phyloP scores from a whole-genome alignment of 768 basidiomycete genomes.

The Calocybe gangraenosa region DNA sequence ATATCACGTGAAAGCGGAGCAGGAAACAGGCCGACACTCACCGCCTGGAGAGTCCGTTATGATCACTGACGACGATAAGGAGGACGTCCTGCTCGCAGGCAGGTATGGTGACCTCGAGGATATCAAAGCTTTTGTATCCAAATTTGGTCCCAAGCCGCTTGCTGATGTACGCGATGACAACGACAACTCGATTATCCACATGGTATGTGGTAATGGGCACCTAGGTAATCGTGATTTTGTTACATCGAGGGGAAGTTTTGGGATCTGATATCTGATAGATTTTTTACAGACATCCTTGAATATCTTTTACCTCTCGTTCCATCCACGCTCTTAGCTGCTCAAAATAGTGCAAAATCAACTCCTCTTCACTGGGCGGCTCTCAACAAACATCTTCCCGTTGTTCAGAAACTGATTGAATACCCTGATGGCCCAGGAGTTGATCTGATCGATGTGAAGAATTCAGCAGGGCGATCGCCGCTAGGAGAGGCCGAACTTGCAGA shows the following conservation, averaged over 20 bases:
- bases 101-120: conserved; percentile 89
- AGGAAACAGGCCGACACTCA: too few species aligned
- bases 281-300: conserved; percentile 63
- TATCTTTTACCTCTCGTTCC: conserved; percentile 63
- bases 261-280: conserved; percentile 44
- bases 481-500: conserved; percentile 76
- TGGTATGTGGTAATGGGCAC: conserved; percentile 89
- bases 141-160: conserved; percentile 50
- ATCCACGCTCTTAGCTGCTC: conserved; percentile 50
- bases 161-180: conserved; percentile 61
- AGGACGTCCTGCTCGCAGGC: conserved; percentile 78
- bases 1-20: too few species aligned
- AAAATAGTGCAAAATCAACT: conserved; percentile 74
- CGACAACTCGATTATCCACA: conserved; percentile 79
- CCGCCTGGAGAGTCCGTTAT: neutral
- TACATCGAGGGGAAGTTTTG: conserved; percentile 7
- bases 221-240: conserved; percentile 47
- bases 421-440: conserved; percentile 55
- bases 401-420: conserved; percentile 55
- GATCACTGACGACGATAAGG: conserved; percentile 45
- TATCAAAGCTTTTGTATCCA: conserved; percentile 57
- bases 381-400: conserved; percentile 68
- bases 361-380: conserved; percentile 90
- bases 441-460: conserved; percentile 75
- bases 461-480: conserved; percentile 69